phyloP scores from a whole-genome alignment of 2,329 filamentous ascomycete species.

The Myotisia sp. region DNA sequence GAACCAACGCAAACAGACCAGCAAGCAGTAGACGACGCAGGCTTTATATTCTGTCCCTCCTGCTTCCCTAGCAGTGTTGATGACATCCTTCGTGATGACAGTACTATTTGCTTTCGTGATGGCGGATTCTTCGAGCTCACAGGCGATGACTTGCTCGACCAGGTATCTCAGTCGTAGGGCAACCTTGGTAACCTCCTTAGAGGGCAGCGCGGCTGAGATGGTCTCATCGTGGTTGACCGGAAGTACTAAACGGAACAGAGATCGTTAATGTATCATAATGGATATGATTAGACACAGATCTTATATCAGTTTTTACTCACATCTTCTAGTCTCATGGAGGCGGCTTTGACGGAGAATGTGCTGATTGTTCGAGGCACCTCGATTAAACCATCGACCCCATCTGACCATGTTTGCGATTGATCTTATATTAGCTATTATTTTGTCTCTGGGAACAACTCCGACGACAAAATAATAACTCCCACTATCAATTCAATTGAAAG shows the following conservation, averaged over 20 bases:
- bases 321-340: constrained; percentile 26
- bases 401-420: too few relatives aligned
- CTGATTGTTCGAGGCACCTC: too few relatives aligned
- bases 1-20: constrained; percentile 65
- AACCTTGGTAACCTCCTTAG: constrained; percentile 72
- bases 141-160: constrained; percentile 77
- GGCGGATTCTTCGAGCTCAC: constrained; percentile 63
- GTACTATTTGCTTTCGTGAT: constrained; percentile 71
- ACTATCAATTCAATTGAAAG: too few relatives aligned
- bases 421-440: too few relatives aligned
- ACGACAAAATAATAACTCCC: too few relatives aligned
- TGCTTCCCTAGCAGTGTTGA: constrained; percentile 67
- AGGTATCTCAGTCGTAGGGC: constrained; percentile 82
- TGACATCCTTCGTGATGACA: constrained; percentile 66
- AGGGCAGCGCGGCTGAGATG: constrained; percentile 50
- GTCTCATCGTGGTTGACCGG: constrained; percentile 27
- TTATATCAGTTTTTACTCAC: constrained; percentile 24
- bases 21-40: constrained; percentile 72
- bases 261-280: too few relatives aligned
- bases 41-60: constrained; percentile 59
- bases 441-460: too few relatives aligned
- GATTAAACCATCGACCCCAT: too few relatives aligned
- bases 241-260: constrained; percentile 33
- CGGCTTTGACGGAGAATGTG: too few relatives aligned
- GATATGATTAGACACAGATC: too few relatives aligned